Evolutionary conservation across 2,329 filamentous ascomycete species (phyloP).

Genomic region (Colletotrichum trifolii): DNA sequence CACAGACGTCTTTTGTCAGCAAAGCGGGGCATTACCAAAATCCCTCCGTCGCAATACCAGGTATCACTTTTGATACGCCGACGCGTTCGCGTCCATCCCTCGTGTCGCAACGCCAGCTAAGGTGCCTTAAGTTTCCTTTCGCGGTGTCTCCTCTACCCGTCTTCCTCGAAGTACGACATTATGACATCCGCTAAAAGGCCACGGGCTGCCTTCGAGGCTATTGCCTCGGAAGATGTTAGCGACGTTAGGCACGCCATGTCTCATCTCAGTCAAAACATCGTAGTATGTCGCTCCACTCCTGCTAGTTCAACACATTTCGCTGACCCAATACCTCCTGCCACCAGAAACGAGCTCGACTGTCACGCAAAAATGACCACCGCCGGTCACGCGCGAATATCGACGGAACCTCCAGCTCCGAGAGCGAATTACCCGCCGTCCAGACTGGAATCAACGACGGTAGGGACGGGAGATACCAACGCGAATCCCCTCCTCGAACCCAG

Average conservation of each 20-base stretch:
- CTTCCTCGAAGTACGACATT: no score
- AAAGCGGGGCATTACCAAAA: no score
- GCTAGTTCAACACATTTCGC: background rate
- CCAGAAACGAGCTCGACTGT: slow-evolving; percentile 49
- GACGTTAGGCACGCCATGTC: slow-evolving; percentile 55
- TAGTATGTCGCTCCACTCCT: slow-evolving; percentile 42
- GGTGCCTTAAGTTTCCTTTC: no score
- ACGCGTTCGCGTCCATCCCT: no score
- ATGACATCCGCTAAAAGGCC: slow-evolving; percentile 55
- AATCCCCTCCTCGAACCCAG: slow-evolving; percentile 64
- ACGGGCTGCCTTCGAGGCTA: slow-evolving; percentile 48
- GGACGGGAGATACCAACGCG: slow-evolving; percentile 40
- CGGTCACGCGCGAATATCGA: slow-evolving; percentile 31
- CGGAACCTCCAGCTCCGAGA: slow-evolving; percentile 37
- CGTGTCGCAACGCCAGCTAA: no score
- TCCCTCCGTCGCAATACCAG: no score
- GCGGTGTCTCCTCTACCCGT: no score
- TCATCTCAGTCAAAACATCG: slow-evolving; percentile 50
- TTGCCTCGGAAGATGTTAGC: slow-evolving; percentile 43
- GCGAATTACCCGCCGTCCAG: slow-evolving; percentile 40
- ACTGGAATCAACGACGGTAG: slow-evolving; percentile 45
- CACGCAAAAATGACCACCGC: slow-evolving; percentile 39
- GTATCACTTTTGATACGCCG: no score
- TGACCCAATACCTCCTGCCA: slow-evolving; percentile 27
- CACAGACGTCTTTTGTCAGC: no score